phyloP scores from a whole-genome alignment of 192 early-diverging fungal species.

The Backusella psychrophila region DNA sequence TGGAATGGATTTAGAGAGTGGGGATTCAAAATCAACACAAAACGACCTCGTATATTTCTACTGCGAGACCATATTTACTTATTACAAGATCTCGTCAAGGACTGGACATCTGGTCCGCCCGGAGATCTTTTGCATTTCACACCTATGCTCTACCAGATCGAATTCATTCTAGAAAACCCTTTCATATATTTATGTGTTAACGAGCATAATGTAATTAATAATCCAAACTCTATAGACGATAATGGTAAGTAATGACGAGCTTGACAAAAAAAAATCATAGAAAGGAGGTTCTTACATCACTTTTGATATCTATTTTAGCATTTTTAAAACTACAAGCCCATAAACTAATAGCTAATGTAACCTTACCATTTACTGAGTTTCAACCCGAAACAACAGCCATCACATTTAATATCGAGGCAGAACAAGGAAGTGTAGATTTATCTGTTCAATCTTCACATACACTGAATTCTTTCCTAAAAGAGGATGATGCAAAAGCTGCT shows the following conservation, averaged over 20 bases:
- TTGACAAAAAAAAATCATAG: neutral
- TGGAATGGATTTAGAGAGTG: slow-evolving; percentile 75
- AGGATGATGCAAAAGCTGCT: slow-evolving; percentile 50
- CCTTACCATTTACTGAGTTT: slow-evolving; percentile 56
- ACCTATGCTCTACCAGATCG: slow-evolving; percentile 64
- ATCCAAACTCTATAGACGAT: slow-evolving; percentile 65
- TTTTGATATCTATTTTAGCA: neutral
- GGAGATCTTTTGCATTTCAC: slow-evolving; percentile 61
- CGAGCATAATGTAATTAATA: slow-evolving; percentile 75
- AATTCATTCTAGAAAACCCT: slow-evolving; percentile 45
- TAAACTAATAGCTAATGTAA: slow-evolving; percentile 38
- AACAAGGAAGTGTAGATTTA: slow-evolving; percentile 45
- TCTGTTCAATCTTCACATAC: slow-evolving; percentile 62
- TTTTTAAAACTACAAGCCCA: slow-evolving; percentile 29
- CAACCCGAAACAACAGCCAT: slow-evolving; percentile 54
- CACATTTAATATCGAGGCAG: slow-evolving; percentile 51
- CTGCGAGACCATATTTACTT: slow-evolving; percentile 74
- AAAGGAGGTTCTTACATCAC: neutral
- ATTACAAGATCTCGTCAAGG: slow-evolving; percentile 68
- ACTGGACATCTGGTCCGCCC: slow-evolving; percentile 59
- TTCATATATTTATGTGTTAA: slow-evolving; percentile 67
- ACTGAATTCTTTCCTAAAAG: slow-evolving; percentile 57
- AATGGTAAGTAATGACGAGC: slow-evolving; percentile 53
- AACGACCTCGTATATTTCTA: slow-evolving; percentile 52
- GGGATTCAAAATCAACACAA: slow-evolving; percentile 54